Conservation (phyloP, 2,329 filamentous ascomycete species). For the Penicillium sp. region DNA sequence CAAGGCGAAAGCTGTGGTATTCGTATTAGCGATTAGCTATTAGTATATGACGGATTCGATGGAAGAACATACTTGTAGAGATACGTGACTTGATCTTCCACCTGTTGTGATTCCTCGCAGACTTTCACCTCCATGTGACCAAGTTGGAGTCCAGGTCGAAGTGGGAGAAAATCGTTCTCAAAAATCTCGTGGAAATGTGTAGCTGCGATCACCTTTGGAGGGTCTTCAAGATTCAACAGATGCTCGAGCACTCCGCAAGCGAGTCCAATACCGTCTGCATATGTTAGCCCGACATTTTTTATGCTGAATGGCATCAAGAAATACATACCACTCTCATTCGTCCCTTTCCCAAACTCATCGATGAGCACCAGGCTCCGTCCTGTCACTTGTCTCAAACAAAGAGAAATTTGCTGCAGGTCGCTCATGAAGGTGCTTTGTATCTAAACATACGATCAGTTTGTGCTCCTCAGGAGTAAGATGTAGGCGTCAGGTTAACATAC, state of each 20-base stretch:
- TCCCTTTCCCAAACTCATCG: constrained; percentile 85
- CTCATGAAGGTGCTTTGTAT: constrained; percentile 74
- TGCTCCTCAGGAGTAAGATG: neutral
- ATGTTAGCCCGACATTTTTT: constrained; percentile 10
- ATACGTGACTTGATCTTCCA: constrained; percentile 63
- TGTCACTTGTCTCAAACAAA: constrained; percentile 77
- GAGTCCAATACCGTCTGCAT: constrained; percentile 66
- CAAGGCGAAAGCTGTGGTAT: constrained; percentile 56
- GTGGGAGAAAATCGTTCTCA: constrained; percentile 60
- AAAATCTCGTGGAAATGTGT: constrained; percentile 67
- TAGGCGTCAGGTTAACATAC: constrained; percentile 32
- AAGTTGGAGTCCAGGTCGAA: constrained; percentile 56
- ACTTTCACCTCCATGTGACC: constrained; percentile 64
- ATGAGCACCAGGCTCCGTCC: constrained; percentile 81
- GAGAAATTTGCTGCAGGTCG: constrained; percentile 84
- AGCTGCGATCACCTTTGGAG: constrained; percentile 66
- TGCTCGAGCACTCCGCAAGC: constrained; percentile 67
- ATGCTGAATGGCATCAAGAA: constrained; percentile 8
- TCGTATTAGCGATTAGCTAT: constrained; percentile 5
- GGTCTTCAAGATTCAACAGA: constrained; percentile 55
- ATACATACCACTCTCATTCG: constrained; percentile 59
- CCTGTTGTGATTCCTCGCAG: constrained; percentile 50
- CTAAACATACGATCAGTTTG: constrained; percentile 31
- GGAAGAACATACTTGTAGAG: constrained; percentile 66
- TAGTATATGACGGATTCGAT: neutral